A percentile compares a stretch with the other conserved stretches of the same genome.
Evolutionary conservation across 148 eudicot genomes (phyloP).

Genomic region (Cornus florida): DNA sequence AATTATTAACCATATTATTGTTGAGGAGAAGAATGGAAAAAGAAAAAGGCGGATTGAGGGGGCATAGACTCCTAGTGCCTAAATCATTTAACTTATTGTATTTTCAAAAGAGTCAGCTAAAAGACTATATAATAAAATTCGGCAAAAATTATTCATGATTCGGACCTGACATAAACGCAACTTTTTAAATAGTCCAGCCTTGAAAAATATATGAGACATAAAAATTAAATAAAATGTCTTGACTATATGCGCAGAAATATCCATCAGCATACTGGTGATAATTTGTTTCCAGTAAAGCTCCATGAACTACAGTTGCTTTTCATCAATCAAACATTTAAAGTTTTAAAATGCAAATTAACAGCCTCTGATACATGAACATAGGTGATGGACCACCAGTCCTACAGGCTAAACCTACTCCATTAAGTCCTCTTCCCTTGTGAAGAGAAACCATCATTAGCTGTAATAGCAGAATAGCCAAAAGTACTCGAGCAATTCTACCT

Average conservation of each 20-base stretch:
- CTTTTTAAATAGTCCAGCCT: background rate
- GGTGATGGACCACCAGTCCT: background rate
- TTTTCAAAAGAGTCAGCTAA: background rate
- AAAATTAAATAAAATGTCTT: too few species aligned
- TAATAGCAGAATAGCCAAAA: background rate
- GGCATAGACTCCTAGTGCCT: too few species aligned
- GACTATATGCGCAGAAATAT: background rate
- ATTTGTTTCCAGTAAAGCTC: too few species aligned
- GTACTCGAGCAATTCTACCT: background rate
- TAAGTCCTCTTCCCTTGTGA: background rate
- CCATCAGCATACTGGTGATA: too few species aligned
- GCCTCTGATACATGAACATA: background rate
- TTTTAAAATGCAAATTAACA: background rate
- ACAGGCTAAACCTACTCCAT: background rate
- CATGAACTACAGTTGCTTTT: background rate
- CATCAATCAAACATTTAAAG: background rate
- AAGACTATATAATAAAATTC: background rate
- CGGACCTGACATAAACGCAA: background rate
- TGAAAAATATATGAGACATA: background rate
- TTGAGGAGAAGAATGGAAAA: too few species aligned
- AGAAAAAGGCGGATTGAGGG: too few species aligned
- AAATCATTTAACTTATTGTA: too few species aligned
- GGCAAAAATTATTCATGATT: background rate
- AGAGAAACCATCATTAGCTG: background rate
- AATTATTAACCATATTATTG: too few species aligned